A percentile compares a stretch with the other conserved stretches of the same genome.
Evolutionary conservation across 306 rosid species (phyloP).

Genomic region (Cicer yamashitae): DNA sequence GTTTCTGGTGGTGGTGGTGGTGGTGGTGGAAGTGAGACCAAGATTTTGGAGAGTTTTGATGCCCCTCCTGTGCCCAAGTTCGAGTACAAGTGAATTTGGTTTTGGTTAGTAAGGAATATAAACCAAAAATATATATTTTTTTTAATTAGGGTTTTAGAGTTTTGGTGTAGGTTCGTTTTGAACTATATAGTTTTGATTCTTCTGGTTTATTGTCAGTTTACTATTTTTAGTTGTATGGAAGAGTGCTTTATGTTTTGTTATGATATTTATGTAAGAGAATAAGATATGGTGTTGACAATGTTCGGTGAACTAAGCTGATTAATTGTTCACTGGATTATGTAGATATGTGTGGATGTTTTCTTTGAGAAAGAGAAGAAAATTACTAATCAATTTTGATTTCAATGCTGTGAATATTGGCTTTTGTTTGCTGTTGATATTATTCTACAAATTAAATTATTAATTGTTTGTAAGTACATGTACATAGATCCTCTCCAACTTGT

Average conservation of each 20-base stretch:
- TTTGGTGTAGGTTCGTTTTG: neutral
- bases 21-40: slow-evolving; percentile 76
- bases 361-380: slow-evolving; percentile 10
- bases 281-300: slow-evolving; percentile 7
- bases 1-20: neutral
- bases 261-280: slow-evolving; percentile 21
- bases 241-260: slow-evolving; percentile 5
- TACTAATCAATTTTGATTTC: neutral
- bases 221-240: slow-evolving; percentile 1
- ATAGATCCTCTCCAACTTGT: neutral
- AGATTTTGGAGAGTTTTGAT: slow-evolving; percentile 90
- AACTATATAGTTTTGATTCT: slow-evolving; percentile 15
- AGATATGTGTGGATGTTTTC: neutral
- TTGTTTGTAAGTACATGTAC: neutral
- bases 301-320: neutral
- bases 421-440: neutral
- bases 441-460: slow-evolving; percentile 12
- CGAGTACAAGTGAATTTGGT: slow-evolving; percentile 68
- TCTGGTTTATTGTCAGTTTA: neutral
- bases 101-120: slow-evolving; percentile 21
- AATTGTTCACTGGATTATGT: neutral
- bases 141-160: slow-evolving; percentile 6
- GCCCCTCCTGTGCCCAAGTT: slow-evolving; percentile 89
- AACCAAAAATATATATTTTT: slow-evolving; percentile 5
- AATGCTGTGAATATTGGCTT: neutral